A percentile compares a stretch with the other conserved stretches of the same genome.
Evolutionary conservation across 108 stramenopile genomes (phyloP).

Genomic region (Nitzschia sp.): DNA sequence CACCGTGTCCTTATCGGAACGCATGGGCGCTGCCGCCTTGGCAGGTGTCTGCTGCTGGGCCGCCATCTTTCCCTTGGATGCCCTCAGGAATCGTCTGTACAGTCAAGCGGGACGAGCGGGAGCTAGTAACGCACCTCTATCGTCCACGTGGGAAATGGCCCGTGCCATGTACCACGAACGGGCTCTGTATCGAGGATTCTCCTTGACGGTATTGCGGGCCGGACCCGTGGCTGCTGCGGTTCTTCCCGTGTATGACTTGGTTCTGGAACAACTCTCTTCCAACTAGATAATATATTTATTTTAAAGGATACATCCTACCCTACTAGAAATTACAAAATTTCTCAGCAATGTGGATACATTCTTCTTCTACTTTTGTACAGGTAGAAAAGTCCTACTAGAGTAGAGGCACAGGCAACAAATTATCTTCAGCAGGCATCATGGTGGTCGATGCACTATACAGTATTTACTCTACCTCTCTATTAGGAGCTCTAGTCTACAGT

Average conservation of each 20-base stretch:
- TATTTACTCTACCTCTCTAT: no score
- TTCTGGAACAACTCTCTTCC: conserved; percentile 35
- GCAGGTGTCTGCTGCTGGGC: conserved; percentile 75
- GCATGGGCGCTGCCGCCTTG: conserved; percentile 69
- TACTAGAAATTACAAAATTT: no score
- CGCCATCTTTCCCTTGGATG: conserved; percentile 70
- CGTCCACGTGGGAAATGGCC: conserved; percentile 29
- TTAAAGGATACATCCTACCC: no score
- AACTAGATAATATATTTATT: no score
- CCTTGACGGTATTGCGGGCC: conserved; percentile 63
- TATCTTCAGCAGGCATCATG: no score
- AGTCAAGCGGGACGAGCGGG: conserved; percentile 18
- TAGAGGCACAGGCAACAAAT: no score
- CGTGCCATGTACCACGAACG: conserved; percentile 27
- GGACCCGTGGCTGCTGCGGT: conserved; percentile 82
- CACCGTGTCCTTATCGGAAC: conserved; percentile 41
- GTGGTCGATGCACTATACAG: no score
- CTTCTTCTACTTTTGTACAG: no score
- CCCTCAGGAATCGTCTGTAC: conserved; percentile 60
- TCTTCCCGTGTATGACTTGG: conserved; percentile 73
- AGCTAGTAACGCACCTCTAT: background rate
- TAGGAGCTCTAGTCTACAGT: no score
- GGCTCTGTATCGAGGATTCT: conserved; percentile 66
- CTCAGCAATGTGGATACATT: no score
- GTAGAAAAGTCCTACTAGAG: no score